Evolutionary conservation across 352 stramenopile species (phyloP), one percentile per base, ranked within the genome.

Genomic region (Phytophthora europaea): DNA sequence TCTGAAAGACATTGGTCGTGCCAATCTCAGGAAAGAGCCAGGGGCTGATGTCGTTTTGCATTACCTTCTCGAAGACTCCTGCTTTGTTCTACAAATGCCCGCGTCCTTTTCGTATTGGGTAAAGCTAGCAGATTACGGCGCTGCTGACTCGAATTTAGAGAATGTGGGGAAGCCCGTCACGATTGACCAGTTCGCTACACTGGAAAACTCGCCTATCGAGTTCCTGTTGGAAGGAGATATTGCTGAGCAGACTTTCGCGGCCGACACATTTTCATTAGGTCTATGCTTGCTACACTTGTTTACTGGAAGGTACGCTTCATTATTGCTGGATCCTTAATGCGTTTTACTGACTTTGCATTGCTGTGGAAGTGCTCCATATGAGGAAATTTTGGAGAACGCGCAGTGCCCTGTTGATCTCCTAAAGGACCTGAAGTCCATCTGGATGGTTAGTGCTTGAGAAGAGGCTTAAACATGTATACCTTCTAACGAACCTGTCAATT

Each of bases 121-220:
- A 16, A 99, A 99, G 80, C 82, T 99, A 20, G 98, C 97, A 8
- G 98, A 99, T 78, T 99, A 99, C 81, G 98, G 98, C 3, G 99
- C 98, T 2, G 93, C 98, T 6, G 94, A 99, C 66, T 94, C 98
- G 28, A 89, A 92, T 56, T 71, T 73, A 2, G 90, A 94, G 15
- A 95, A 87, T 26, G 82, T 98, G 53, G 95, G 92, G n/a, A 85
- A 94, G 59, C 91, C 91, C 1, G 92, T 99, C 4, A 97, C 87
- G 5, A 83, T 98, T 47, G 95, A 97, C 40, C 97, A 96, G 59
- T 99, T 99, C 72, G 99, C 98, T 31, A 99, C 98, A 18, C 80
- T 99, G 18, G 98, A 99, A 77, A 99, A 99, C 75, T 96, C 96
- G 15, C 95, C 98, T 2, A 85, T 98, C 22, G 98, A 99, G 51